Evolutionary conservation across 441 rosid genomes (phyloP), one percentile per base, ranked within the genome.

Genomic region (Erysimum cheiri): DNA sequence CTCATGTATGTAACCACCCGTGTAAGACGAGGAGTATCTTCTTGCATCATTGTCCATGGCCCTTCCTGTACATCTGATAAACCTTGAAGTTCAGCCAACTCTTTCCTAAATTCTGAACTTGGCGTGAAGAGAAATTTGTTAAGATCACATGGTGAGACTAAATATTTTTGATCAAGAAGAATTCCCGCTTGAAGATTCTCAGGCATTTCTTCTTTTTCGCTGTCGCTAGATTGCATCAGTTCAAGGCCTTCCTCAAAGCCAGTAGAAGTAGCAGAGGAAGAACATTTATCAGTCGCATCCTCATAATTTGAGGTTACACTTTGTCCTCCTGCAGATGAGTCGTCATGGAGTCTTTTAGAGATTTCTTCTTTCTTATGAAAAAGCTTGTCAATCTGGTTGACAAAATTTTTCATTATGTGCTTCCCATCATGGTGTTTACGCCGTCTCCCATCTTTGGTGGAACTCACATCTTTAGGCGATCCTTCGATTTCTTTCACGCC

Each of bases 61-160:
- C 87, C 92, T 78, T 88, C 95, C 71, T 85, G 82, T 37, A 88
- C 65, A 75, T 87, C 88, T 54, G 81, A 69, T 28, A 88, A 79
- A 46, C 87, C 87, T 80, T 91, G 87, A 69, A 86, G 41, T 60
- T 89, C 88, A n/a, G 85, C 95, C 58, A 91, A 75, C 35, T 85
- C 89, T 80, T 74, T 85, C 77, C 78, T 81, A 73, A 91, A 91
- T 59, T 85, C 80, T 0, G 95, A 89, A 78, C 77, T 77, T 6
- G 96, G 92, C 4, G 76, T 80, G 76, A 89, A 93, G 65, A 93
- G 90, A 83, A 83, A 82, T 54, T 24, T 79, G 70, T 88, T 93
- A 57, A 93, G 82, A 41, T 88, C 80, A 8, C 12, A 33, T 1
- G 96, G 74, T 11, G 78, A 31, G 40, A 85, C 73, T 12, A 63